Percentiles rank a stretch among this genome's conserved stretches.
Evolutionary conservation across 345 rosid genomes (phyloP).

Genomic region (Salix caprea): DNA sequence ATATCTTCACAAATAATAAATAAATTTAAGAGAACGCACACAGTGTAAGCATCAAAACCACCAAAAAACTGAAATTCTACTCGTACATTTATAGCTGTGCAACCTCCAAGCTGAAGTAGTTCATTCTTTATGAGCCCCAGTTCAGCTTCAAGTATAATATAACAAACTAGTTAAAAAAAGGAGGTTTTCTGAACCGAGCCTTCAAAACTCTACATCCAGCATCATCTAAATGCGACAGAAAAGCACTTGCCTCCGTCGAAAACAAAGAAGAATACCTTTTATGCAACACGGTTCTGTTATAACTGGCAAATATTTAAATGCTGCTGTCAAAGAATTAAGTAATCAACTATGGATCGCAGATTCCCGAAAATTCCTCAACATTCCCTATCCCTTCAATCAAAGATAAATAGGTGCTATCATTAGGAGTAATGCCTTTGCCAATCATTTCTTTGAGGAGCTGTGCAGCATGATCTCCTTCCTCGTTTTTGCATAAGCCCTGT

Average conservation of each 20-base stretch:
- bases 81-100: not conserved
- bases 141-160: not conserved
- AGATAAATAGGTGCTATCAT: constrained; percentile 64
- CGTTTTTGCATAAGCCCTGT: constrained; percentile 67
- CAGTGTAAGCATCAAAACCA: too few species aligned
- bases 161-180: not conserved
- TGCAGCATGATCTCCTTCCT: constrained; percentile 68
- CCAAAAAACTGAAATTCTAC: too few species aligned
- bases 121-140: not conserved
- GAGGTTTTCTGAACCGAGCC: not conserved
- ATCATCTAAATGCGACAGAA: not conserved
- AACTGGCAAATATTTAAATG: not conserved
- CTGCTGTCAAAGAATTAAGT: not conserved
- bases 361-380: not conserved
- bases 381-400: constrained; percentile 61
- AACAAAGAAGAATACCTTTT: not conserved
- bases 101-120: not conserved
- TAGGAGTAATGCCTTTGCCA: constrained; percentile 74
- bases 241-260: not conserved
- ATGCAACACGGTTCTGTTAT: not conserved
- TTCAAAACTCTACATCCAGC: not conserved
- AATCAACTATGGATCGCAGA: not conserved
- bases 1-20: not conserved
- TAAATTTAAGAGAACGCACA: too few species aligned
- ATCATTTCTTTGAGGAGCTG: constrained; percentile 76